These are phyloP conservation scores for Fusarium albidum DNA, from an alignment of 2,329 filamentous ascomycete species.

Conservation along the genomic window DNA sequence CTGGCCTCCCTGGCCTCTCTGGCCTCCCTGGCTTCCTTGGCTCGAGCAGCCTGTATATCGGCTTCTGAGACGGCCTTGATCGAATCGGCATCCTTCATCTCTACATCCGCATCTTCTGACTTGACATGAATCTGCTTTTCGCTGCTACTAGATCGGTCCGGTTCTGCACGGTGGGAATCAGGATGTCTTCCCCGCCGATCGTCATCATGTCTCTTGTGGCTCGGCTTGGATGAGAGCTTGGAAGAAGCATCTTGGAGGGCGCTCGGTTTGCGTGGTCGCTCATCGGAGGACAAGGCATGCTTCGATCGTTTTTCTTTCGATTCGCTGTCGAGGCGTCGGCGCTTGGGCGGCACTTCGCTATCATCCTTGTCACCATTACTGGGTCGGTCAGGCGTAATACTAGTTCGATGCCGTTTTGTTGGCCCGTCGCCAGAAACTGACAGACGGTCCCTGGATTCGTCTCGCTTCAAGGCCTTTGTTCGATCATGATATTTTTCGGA, in stretches of 20 bases:
- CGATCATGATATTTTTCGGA: constrained; percentile 67
- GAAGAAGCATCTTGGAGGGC: constrained; percentile 50
- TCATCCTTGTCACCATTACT: constrained; percentile 62
- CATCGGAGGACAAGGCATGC: constrained; percentile 55
- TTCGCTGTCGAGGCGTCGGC: constrained; percentile 65
- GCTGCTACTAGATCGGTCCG: constrained; percentile 48
- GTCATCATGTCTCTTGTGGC: constrained; percentile 54
- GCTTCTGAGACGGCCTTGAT: constrained; percentile 40
- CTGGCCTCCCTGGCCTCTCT: constrained; percentile 19
- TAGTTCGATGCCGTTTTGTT: constrained; percentile 66
- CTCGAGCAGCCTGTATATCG: constrained; percentile 47
- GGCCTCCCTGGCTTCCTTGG: constrained; percentile 38
- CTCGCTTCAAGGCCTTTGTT: constrained; percentile 67
- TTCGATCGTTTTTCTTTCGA: constrained; percentile 58
- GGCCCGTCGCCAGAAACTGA: constrained; percentile 59
- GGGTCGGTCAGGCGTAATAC: constrained; percentile 64
- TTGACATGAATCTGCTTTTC: constrained; percentile 65
- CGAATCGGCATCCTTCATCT: constrained; percentile 60
- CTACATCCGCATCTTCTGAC: constrained; percentile 63
- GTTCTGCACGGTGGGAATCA: constrained; percentile 53
- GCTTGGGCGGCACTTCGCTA: constrained; percentile 60
- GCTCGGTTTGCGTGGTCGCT: constrained; percentile 53
- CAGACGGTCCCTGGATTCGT: constrained; percentile 65
- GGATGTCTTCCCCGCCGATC: constrained; percentile 48
- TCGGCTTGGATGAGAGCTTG: constrained; percentile 45